Conservation (phyloP, 2,329 filamentous ascomycete genomes). For the Fusarium temperatum region DNA sequence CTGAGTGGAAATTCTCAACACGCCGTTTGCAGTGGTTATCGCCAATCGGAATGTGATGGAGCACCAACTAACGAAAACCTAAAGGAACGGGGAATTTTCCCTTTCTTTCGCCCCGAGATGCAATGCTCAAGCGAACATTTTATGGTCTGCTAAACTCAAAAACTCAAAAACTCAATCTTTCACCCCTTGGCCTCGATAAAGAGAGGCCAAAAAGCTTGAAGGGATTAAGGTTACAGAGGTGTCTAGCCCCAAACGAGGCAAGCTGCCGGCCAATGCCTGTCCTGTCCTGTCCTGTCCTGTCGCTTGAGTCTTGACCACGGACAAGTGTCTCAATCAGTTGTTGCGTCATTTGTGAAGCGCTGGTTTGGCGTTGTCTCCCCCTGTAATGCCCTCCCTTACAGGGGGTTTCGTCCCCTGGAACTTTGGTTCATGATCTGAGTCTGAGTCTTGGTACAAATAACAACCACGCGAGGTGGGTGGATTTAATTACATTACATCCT, state of each 20-base stretch:
- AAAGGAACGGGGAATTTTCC: not conserved
- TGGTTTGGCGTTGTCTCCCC: not conserved
- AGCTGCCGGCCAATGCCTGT: conserved; percentile 14
- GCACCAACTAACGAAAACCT: no score
- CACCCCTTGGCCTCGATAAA: not conserved
- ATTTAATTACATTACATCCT: not conserved
- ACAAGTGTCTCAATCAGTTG: not conserved
- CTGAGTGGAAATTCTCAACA: not conserved
- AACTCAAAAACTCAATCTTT: not conserved
- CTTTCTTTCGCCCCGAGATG: not conserved
- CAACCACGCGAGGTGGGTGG: not conserved
- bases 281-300: not conserved
- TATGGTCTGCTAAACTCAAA: not conserved
- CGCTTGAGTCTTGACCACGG: not conserved
- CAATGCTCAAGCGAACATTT: not conserved
- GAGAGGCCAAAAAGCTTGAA: conserved; percentile 21
- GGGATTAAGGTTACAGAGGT: conserved; percentile 26
- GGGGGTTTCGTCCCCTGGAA: not conserved
- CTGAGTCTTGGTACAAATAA: not conserved
- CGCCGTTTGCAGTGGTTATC: not conserved
- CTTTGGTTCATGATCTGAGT: not conserved
- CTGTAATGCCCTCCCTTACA: not conserved
- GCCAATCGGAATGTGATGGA: not conserved
- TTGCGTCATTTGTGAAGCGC: conserved; percentile 23
- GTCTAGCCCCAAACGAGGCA: conserved; percentile 28